Evolutionary conservation across 208 protist genomes (phyloP).

Genomic region (Histomonas meleagridis): DNA sequence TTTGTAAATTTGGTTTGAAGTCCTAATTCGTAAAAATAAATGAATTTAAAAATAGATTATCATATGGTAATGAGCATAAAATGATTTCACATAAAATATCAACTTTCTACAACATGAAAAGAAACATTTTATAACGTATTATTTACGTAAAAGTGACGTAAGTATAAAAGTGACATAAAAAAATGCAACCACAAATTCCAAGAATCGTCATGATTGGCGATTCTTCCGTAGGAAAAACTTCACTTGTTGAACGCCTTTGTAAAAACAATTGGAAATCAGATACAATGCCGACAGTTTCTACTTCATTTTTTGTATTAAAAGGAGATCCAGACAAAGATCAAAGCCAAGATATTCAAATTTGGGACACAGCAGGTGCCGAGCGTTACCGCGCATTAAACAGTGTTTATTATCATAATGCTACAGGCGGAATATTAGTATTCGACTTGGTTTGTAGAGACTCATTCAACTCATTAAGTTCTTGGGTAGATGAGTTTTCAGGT

Average conservation of each 20-base stretch:
- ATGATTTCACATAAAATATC: too few relatives aligned
- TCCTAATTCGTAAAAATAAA: too few relatives aligned
- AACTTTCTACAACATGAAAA: too few relatives aligned
- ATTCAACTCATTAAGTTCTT: neutral
- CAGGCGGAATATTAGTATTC: neutral
- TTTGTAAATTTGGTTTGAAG: too few relatives aligned
- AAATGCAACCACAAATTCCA: neutral
- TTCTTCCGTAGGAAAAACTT: neutral
- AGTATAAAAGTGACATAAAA: too few relatives aligned
- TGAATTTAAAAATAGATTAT: too few relatives aligned
- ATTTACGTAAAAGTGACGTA: too few relatives aligned
- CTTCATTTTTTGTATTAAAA: constrained; percentile 9
- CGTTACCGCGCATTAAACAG: neutral
- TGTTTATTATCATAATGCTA: constrained; percentile 19
- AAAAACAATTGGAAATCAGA: neutral
- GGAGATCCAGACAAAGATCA: neutral
- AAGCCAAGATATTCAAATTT: neutral
- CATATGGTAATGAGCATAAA: too few relatives aligned
- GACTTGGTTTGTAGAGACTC: neutral
- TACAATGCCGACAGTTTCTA: neutral
- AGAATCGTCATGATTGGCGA: constrained; percentile 27
- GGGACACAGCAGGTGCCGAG: constrained; percentile 10
- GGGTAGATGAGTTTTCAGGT: neutral
- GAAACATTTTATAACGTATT: too few relatives aligned
- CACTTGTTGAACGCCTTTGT: neutral